phyloP scores from a whole-genome alignment of 345 rosid genomes.

The Adansonia digitata region DNA sequence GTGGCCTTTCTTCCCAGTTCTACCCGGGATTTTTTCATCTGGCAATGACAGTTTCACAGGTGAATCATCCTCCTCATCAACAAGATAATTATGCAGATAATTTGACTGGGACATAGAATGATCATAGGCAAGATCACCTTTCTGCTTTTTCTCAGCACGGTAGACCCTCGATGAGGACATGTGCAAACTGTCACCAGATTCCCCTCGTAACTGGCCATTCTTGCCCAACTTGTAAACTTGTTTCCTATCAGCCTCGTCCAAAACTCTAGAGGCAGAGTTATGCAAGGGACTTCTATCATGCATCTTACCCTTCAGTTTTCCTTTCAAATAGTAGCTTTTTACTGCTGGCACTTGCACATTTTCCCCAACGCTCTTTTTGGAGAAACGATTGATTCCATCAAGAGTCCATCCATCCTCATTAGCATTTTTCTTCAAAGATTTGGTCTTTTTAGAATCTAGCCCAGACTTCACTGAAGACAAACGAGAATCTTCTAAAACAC shows the following conservation, averaged over 20 bases:
- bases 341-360: conserved; percentile 32
- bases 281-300: conserved; percentile 45
- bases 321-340: conserved; percentile 44
- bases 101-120: neutral
- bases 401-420: conserved; percentile 35
- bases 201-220: conserved; percentile 50
- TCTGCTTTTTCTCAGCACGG: conserved; percentile 49
- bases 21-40: conserved; percentile 35
- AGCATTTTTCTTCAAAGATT: conserved; percentile 36
- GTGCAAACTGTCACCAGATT: conserved; percentile 38
- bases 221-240: conserved; percentile 30
- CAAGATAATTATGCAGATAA: conserved; percentile 20
- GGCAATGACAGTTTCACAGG: conserved; percentile 30
- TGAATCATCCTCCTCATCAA: conserved; percentile 52
- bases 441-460: conserved; percentile 38
- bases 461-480: conserved; percentile 46
- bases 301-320: conserved; percentile 73
- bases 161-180: conserved; percentile 40
- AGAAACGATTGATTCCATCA: conserved; percentile 32
- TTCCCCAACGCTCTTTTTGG: conserved; percentile 41
- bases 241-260: conserved; percentile 44
- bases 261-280: conserved; percentile 33
- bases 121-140: conserved; percentile 28
- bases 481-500: conserved; percentile 38
- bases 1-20: conserved; percentile 50